Evolutionary conservation across 768 basidiomycete species (phyloP).

Genomic region (Suillus subaureus): DNA sequence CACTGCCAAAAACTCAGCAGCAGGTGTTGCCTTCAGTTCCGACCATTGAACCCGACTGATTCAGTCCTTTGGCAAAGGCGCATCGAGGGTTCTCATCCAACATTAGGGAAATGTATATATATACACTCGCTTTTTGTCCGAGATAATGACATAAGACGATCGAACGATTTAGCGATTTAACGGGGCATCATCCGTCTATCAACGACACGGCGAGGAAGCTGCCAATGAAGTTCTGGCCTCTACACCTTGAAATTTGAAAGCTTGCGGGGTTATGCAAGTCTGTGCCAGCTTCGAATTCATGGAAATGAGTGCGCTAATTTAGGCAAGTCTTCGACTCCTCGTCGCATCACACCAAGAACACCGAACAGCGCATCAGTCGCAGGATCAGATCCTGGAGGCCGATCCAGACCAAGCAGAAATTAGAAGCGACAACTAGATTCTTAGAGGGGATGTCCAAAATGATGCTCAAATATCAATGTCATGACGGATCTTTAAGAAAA

Average conservation of each 20-base stretch:
- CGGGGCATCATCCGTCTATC: conserved; percentile 34
- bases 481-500: conserved; percentile 39
- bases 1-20: conserved; percentile 44
- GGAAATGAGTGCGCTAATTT: conserved; percentile 35
- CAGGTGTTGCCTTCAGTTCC: conserved; percentile 16
- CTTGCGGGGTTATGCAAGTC: conserved; percentile 29
- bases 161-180: conserved; percentile 8
- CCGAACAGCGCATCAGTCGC: conserved; percentile 43
- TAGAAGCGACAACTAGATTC: conserved; percentile 45
- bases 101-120: conserved; percentile 40
- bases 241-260: conserved; percentile 11
- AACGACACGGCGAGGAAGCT: conserved; percentile 32
- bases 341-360: conserved; percentile 23
- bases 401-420: conserved; percentile 44
- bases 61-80: conserved; percentile 34
- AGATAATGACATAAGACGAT: conserved; percentile 16
- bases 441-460: conserved; percentile 49
- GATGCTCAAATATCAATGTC: conserved; percentile 48
- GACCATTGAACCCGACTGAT: conserved; percentile 7
- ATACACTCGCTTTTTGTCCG: conserved; percentile 30
- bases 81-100: conserved; percentile 46
- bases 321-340: conserved; percentile 33
- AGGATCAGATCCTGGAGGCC: conserved; percentile 36
- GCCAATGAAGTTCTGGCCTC: conserved; percentile 32
- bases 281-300: conserved; percentile 35